These are phyloP conservation scores for Diversispora eburnea DNA, from an alignment of 192 early-diverging fungal genomes.

Conservation along the genomic window DNA sequence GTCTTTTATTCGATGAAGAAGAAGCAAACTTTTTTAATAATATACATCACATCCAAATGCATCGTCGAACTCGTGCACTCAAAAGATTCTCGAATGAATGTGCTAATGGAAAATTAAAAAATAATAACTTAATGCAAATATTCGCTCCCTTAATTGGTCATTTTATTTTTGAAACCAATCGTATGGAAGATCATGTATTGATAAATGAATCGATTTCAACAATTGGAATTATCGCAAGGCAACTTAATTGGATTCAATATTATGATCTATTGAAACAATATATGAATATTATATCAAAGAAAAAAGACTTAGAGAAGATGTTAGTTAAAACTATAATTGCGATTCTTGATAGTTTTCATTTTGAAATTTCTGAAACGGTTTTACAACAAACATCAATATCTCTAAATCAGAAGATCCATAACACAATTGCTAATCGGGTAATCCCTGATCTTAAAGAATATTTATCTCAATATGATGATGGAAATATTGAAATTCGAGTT, in stretches of 20 bases:
- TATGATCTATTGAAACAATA: slow-evolving; percentile 71
- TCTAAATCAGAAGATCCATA: slow-evolving; percentile 61
- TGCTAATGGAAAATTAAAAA: slow-evolving; percentile 42
- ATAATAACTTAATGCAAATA: slow-evolving; percentile 58
- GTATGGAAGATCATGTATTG: slow-evolving; percentile 65
- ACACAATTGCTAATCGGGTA: slow-evolving; percentile 67
- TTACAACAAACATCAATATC: slow-evolving; percentile 36
- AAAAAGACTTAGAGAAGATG: slow-evolving; percentile 74
- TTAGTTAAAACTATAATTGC: slow-evolving; percentile 76
- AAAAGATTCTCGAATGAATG: slow-evolving; percentile 62
- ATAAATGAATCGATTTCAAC: slow-evolving; percentile 79
- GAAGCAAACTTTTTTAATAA: slow-evolving; percentile 96
- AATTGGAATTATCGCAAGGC: slow-evolving; percentile 63
- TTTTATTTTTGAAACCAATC: slow-evolving; percentile 78
- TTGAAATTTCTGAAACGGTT: slow-evolving; percentile 64
- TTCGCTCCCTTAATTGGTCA: slow-evolving; percentile 86
- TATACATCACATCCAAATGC: slow-evolving; percentile 91
- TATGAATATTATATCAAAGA: slow-evolving; percentile 59
- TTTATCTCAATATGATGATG: slow-evolving; percentile 68
- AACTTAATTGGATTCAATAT: slow-evolving; percentile 85
- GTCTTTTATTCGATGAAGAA: slow-evolving; percentile 72
- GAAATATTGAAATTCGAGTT: slow-evolving; percentile 74
- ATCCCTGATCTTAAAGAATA: slow-evolving; percentile 80
- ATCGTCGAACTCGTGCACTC: slow-evolving; percentile 84
- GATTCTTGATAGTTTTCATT: slow-evolving; percentile 90